Evolutionary conservation across 1,284 basidiomycete species (phyloP).

Genomic region (Amylostereum areolatum): DNA sequence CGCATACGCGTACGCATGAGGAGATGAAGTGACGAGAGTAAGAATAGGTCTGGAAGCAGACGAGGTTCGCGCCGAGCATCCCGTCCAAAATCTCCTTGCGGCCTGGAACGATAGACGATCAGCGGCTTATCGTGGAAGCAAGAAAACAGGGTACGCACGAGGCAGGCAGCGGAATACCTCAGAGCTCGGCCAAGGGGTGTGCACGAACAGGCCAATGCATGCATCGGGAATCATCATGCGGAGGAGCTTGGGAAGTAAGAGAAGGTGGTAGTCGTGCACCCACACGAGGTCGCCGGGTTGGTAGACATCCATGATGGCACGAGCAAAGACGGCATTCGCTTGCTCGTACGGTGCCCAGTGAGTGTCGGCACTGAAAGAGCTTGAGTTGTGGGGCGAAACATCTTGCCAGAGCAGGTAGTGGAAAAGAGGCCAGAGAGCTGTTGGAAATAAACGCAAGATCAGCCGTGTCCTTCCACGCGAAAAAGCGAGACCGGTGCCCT

Average conservation of each 20-base stretch:
- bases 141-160: slow-evolving; percentile 38
- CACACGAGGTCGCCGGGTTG: slow-evolving; percentile 86
- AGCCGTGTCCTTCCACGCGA: too few species aligned
- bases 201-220: slow-evolving; percentile 89
- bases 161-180: slow-evolving; percentile 95
- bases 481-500: too few species aligned
- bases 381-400: slow-evolving; percentile 68
- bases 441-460: background rate
- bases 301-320: slow-evolving; percentile 44
- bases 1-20: slow-evolving; percentile 93
- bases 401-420: slow-evolving; percentile 99
- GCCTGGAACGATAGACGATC: slow-evolving; percentile 31
- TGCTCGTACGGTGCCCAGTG: slow-evolving; percentile 83
- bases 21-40: slow-evolving; percentile 95
- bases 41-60: slow-evolving; percentile 97
- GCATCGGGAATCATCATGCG: slow-evolving; percentile 74
- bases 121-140: slow-evolving; percentile 1
- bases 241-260: slow-evolving; percentile 85
- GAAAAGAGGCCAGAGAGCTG: slow-evolving; percentile 96
- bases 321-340: slow-evolving; percentile 80
- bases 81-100: slow-evolving; percentile 94
- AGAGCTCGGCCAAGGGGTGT: slow-evolving; percentile 95
- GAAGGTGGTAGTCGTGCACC: slow-evolving; percentile 91
- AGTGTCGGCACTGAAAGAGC: slow-evolving; percentile 62
- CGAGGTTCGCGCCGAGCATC: slow-evolving; percentile 95